Conservation (phyloP, 352 stramenopile species). For the Thalassiosira oceanica region DNA sequence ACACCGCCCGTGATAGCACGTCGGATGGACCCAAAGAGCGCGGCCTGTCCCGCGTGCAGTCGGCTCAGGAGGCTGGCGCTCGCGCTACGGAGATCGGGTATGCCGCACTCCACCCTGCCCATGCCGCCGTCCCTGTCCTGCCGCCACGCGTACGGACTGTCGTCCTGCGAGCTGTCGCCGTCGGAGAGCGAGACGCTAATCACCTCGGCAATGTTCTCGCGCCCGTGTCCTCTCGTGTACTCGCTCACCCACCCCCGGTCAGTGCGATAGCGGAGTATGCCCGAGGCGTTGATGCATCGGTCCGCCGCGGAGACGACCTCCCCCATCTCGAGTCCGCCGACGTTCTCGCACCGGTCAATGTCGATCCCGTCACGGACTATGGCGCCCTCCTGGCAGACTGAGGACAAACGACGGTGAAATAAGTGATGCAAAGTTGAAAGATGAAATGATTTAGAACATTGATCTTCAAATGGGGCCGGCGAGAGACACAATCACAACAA, state of each 20-base stretch:
- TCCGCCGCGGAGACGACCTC: slow-evolving; percentile 79
- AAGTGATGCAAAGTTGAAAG: no score
- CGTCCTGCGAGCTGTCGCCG: neutral
- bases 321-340: slow-evolving; percentile 82
- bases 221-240: slow-evolving; percentile 76
- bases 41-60: slow-evolving; percentile 60
- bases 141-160: no score
- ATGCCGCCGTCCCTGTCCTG: slow-evolving; percentile 1
- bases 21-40: no score
- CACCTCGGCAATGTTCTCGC: slow-evolving; percentile 83
- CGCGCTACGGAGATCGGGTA: slow-evolving; percentile 65
- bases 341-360: slow-evolving; percentile 80
- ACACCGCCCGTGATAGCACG: no score
- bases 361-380: slow-evolving; percentile 81
- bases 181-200: slow-evolving; percentile 41
- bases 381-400: slow-evolving; percentile 81
- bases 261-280: slow-evolving; percentile 81
- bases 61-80: slow-evolving; percentile 68
- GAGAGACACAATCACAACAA: no score
- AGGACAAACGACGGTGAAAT: no score
- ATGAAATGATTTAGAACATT: no score
- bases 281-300: slow-evolving; percentile 80
- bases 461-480: no score
- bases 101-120: slow-evolving; percentile 51
- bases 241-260: slow-evolving; percentile 81